Evolutionary conservation across 2,329 filamentous ascomycete genomes (phyloP).

Genomic region (Stachybotrys chartarum): DNA sequence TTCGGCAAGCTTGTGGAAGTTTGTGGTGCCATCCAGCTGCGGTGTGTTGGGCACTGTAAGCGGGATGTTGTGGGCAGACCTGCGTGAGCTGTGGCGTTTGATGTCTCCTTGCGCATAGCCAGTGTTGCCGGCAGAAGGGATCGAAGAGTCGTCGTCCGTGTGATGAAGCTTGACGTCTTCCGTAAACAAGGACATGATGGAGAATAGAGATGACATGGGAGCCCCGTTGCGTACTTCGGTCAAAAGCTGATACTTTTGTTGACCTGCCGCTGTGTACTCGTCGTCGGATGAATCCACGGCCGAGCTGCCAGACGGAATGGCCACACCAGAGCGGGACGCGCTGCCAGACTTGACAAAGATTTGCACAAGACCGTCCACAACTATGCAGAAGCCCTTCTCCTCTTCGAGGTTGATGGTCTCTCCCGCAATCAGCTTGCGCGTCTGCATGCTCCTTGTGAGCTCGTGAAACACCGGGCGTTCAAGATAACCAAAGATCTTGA

Average conservation of each 20-base stretch:
- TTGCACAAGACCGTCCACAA: constrained; percentile 92
- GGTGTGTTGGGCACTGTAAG: constrained; percentile 31
- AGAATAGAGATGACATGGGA: constrained; percentile 97
- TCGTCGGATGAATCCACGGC: constrained; percentile 46
- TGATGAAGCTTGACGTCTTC: constrained; percentile 81
- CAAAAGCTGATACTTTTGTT: constrained; percentile 86
- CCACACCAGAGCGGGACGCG: constrained; percentile 30
- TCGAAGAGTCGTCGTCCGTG: constrained; percentile 48
- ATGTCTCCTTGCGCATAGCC: constrained; percentile 11
- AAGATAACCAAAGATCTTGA: constrained; percentile 97
- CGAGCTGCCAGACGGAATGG: constrained; percentile 11
- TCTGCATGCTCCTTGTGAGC: constrained; percentile 96
- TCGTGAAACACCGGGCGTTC: constrained; percentile 97
- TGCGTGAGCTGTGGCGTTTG: constrained; percentile 4
- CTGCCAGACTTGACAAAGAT: constrained; percentile 93
- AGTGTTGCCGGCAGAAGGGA: constrained; percentile 3
- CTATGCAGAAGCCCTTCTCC: constrained; percentile 95
- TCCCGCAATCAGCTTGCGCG: constrained; percentile 87
- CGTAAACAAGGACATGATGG: constrained; percentile 92
- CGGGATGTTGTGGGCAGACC: constrained; percentile 6
- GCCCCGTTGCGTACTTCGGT: constrained; percentile 97
- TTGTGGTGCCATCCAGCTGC: constrained; percentile 21
- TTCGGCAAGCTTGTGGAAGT: constrained; percentile 7
- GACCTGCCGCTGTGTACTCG: constrained; percentile 59
- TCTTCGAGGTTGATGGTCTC: constrained; percentile 94